phyloP scores from a whole-genome alignment of 495 filamentous ascomycete genomes.

The Hypomontagnella monticulosa region DNA sequence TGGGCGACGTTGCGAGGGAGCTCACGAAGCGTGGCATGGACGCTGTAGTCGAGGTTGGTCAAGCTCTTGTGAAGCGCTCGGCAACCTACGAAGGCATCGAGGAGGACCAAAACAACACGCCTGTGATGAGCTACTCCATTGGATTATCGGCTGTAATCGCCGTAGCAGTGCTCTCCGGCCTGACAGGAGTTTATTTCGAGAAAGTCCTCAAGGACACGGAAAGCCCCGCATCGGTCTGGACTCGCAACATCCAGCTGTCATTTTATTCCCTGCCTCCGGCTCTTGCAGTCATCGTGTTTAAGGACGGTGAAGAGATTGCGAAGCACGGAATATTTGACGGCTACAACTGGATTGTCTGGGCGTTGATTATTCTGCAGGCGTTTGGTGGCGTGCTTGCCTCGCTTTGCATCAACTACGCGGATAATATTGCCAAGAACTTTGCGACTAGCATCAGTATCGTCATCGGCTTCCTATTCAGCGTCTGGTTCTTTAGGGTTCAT shows the following conservation, averaged over 20 bases:
- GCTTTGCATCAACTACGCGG: constrained; percentile 84
- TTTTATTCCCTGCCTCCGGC: constrained; percentile 92
- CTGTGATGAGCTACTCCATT: constrained; percentile 75
- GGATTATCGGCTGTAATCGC: constrained; percentile 82
- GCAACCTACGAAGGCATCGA: constrained; percentile 94
- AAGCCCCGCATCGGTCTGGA: constrained; percentile 79
- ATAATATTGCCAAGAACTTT: constrained; percentile 91
- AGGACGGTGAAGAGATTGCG: constrained; percentile 84
- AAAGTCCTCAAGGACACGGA: constrained; percentile 89
- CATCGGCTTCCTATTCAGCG: constrained; percentile 81
- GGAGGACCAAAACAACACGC: constrained; percentile 74
- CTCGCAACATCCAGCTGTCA: constrained; percentile 91
- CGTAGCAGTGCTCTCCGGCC: constrained; percentile 79
- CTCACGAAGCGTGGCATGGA: constrained; percentile 58
- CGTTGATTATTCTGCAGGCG: constrained; percentile 82
- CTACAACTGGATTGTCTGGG: constrained; percentile 92
- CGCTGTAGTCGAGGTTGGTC: constrained; percentile 53
- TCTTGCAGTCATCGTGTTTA: constrained; percentile 83
- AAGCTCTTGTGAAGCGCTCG: constrained; percentile 72
- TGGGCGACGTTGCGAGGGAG: constrained; percentile 58
- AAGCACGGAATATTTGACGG: constrained; percentile 90
- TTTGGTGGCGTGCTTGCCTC: constrained; percentile 83
- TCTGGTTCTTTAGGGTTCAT: constrained; percentile 83
- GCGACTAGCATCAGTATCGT: constrained; percentile 91
- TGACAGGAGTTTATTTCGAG: constrained; percentile 93